Conservation (phyloP, 371 early-diverging fungal species). For the Mucor circinelloides region DNA sequence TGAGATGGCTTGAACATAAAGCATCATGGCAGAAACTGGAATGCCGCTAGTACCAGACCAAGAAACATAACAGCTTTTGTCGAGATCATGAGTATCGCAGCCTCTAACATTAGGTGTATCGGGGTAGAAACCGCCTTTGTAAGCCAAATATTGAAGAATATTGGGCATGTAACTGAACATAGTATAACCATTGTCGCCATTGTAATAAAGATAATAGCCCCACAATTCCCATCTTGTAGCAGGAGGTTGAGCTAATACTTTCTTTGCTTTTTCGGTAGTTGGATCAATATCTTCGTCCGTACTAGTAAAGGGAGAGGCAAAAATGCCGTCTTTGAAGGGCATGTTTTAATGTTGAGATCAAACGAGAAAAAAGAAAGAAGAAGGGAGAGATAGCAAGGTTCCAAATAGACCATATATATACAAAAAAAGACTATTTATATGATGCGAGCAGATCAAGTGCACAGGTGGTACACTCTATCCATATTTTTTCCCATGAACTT, state of each 20-base stretch:
- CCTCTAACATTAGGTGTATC: conserved; percentile 29
- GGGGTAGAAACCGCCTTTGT: conserved; percentile 44
- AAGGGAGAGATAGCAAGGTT: background rate
- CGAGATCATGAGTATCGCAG: conserved; percentile 35
- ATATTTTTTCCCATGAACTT: conserved; percentile 5
- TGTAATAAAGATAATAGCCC: conserved; percentile 57
- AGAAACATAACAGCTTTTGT: conserved; percentile 34
- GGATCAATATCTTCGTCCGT: conserved; percentile 36
- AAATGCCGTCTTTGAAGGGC: conserved; percentile 17
- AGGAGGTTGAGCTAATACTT: conserved; percentile 39
- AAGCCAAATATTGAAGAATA: conserved; percentile 44
- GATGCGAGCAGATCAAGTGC: background rate
- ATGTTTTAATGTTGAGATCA: background rate
- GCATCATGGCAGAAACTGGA: conserved; percentile 49
- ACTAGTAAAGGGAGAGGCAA: conserved; percentile 32
- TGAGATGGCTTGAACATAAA: conserved; percentile 52
- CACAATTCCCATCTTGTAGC: conserved; percentile 46
- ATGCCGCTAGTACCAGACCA: conserved; percentile 37
- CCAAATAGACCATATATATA: background rate
- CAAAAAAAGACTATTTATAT: background rate
- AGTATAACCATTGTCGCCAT: conserved; percentile 55
- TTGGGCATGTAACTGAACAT: conserved; percentile 51
- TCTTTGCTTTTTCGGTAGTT: conserved; percentile 22
- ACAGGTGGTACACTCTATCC: background rate
- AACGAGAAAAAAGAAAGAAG: background rate